A percentile compares a stretch with the other conserved stretches of the same genome.
Conservation (phyloP, 2,329 filamentous ascomycete genomes). For the Cordyceps cateniannulata region DNA sequence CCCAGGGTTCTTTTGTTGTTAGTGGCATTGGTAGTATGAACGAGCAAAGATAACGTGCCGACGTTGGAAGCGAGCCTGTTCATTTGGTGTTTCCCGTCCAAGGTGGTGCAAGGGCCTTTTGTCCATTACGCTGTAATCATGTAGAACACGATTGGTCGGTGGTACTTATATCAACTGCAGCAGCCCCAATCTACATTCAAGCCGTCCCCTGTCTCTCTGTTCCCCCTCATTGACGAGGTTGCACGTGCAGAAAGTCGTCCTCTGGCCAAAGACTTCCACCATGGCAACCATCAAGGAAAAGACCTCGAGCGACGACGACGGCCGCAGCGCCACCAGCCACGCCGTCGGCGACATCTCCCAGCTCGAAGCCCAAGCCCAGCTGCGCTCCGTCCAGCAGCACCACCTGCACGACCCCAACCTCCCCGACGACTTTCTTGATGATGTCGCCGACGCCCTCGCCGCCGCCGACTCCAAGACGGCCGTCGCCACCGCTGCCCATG, state of each 20-base stretch:
- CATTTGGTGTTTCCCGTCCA: background rate
- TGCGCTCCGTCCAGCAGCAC: slow-evolving; percentile 34
- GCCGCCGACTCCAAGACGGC: slow-evolving; percentile 45
- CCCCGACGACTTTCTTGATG: slow-evolving; percentile 45
- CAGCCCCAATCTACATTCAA: background rate
- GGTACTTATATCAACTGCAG: background rate
- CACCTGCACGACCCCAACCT: slow-evolving; percentile 43
- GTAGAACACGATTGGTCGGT: background rate
- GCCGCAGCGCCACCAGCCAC: background rate
- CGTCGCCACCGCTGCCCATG: slow-evolving; percentile 80
- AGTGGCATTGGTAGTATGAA: too few species aligned
- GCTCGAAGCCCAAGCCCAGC: slow-evolving; percentile 13
- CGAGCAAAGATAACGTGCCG: background rate
- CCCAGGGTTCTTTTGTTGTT: too few species aligned
- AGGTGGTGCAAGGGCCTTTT: background rate
- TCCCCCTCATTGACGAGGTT: background rate
- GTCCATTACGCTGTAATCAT: background rate
- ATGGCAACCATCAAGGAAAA: slow-evolving; percentile 1
- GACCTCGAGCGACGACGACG: background rate
- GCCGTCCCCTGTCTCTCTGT: background rate
- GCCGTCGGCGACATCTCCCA: slow-evolving; percentile 6
- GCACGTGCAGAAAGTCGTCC: background rate
- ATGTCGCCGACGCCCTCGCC: slow-evolving; percentile 47
- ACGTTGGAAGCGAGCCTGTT: background rate
- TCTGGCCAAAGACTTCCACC: too few species aligned